phyloP scores from a whole-genome alignment of 1,139 yeast genomes.

The Magnusiomyces clavatus region DNA sequence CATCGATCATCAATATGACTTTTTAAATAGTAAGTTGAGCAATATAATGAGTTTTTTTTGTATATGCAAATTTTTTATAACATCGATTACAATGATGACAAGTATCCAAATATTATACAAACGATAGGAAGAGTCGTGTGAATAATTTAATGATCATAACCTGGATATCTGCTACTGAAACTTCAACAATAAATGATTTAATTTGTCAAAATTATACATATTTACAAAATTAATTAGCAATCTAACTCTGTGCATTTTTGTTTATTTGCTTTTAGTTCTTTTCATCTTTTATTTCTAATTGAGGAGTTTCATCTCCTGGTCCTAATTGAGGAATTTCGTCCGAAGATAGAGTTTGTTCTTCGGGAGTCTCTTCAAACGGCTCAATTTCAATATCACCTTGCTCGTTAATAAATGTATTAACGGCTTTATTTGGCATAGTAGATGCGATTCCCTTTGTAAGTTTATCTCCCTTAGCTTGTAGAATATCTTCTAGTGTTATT shows the following conservation, averaged over 20 bases:
- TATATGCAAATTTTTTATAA: neutral
- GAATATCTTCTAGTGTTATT: slow-evolving; percentile 72
- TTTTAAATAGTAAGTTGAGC: no score
- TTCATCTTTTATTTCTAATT: neutral
- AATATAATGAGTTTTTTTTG: neutral
- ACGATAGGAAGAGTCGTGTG: slow-evolving; percentile 18
- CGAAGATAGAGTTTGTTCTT: neutral
- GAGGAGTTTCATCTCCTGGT: neutral
- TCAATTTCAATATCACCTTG: slow-evolving; percentile 5
- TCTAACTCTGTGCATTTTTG: neutral
- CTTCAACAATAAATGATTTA: neutral
- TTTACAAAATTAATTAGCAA: neutral
- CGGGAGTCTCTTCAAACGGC: slow-evolving; percentile 2
- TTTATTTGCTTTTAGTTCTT: neutral
- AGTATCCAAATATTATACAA: slow-evolving; percentile 3
- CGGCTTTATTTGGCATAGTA: neutral
- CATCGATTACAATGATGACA: neutral
- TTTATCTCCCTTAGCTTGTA: slow-evolving; percentile 67
- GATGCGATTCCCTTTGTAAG: slow-evolving; percentile 40
- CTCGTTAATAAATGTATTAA: neutral
- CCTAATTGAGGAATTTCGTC: neutral
- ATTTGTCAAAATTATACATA: neutral
- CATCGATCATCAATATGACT: no score
- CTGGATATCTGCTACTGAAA: slow-evolving; percentile 8
- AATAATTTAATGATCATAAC: slow-evolving; percentile 13